These are phyloP conservation scores for Cladosporium sp. DNA, from an alignment of 2,329 filamentous ascomycete species.

Conservation along the genomic window DNA sequence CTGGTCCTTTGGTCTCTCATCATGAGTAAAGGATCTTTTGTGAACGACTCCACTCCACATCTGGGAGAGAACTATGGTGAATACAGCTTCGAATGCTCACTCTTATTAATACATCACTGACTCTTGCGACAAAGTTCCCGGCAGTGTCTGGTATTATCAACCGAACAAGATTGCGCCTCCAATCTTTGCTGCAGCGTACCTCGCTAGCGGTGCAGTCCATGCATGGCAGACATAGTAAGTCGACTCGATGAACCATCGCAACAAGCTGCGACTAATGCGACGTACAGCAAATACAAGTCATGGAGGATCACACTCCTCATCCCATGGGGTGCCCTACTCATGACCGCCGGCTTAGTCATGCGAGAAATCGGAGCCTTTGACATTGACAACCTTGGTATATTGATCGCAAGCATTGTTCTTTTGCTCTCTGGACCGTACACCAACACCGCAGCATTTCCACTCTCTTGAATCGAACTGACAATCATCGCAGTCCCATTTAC, in stretches of 20 bases:
- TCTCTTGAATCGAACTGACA: neutral
- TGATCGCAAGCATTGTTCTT: conserved; percentile 44
- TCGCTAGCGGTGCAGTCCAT: conserved; percentile 9
- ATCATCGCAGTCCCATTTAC: conserved; percentile 44
- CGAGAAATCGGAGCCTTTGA: conserved; percentile 56
- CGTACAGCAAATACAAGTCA: conserved; percentile 19
- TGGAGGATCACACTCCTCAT: conserved; percentile 59
- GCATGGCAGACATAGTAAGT: conserved; percentile 20
- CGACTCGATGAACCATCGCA: neutral
- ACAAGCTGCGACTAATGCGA: neutral
- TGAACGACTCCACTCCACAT: neutral
- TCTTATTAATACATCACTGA: neutral
- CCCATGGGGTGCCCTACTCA: conserved; percentile 53
- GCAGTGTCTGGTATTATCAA: conserved; percentile 25
- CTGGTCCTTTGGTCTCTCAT: neutral
- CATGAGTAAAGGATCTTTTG: neutral
- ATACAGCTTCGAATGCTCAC: too few species aligned
- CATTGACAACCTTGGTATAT: conserved; percentile 44
- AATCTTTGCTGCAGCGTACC: conserved; percentile 44
- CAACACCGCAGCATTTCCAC: neutral
- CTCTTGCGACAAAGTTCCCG: neutral
- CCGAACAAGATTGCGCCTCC: conserved; percentile 58
- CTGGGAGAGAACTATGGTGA: neutral
- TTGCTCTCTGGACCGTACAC: conserved; percentile 47
- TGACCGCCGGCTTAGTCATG: conserved; percentile 54